phyloP scores from a whole-genome alignment of 164 flowering plant genomes.

The Nelumbo lutea region DNA sequence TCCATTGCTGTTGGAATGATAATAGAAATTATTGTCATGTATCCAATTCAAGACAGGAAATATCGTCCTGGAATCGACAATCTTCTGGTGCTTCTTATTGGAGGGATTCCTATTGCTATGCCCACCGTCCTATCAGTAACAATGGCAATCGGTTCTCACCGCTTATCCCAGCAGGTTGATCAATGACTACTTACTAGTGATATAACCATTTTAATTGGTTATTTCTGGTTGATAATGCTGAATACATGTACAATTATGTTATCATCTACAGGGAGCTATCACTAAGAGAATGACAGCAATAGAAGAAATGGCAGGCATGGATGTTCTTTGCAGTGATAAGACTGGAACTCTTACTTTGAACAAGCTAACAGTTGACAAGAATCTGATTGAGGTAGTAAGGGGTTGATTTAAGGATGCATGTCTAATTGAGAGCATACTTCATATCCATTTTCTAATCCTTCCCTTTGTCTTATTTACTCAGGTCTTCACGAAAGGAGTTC shows the following conservation, averaged over 20 bases:
- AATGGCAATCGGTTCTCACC: conserved; percentile 78
- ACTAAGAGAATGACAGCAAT: conserved; percentile 97
- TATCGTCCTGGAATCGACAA: conserved; percentile 71
- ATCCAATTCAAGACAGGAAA: conserved; percentile 52
- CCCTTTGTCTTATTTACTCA: conserved; percentile 11
- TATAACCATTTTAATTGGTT: not conserved
- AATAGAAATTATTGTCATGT: conserved; percentile 69
- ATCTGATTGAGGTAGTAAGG: conserved; percentile 69
- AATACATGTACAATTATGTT: not conserved
- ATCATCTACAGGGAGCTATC: conserved; percentile 70
- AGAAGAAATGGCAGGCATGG: conserved; percentile 99
- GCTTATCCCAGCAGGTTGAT: conserved; percentile 60
- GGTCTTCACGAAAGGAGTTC: conserved; percentile 61
- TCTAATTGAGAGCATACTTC: not conserved
- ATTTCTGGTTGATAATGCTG: not conserved
- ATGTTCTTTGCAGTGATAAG: conserved; percentile 92
- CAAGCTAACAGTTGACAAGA: conserved; percentile 80
- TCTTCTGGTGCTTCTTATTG: conserved; percentile 61
- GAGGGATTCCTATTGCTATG: conserved; percentile 81
- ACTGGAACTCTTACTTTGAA: conserved; percentile 88
- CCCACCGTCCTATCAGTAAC: conserved; percentile 73
- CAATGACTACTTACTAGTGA: not conserved
- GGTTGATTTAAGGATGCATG: not conserved
- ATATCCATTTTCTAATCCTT: not conserved
- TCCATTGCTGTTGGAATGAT: conserved; percentile 74